These are phyloP conservation scores for Zygosaccharomyces pseudobailii DNA, from an alignment of 1,139 yeast species.

Conservation along the genomic window DNA sequence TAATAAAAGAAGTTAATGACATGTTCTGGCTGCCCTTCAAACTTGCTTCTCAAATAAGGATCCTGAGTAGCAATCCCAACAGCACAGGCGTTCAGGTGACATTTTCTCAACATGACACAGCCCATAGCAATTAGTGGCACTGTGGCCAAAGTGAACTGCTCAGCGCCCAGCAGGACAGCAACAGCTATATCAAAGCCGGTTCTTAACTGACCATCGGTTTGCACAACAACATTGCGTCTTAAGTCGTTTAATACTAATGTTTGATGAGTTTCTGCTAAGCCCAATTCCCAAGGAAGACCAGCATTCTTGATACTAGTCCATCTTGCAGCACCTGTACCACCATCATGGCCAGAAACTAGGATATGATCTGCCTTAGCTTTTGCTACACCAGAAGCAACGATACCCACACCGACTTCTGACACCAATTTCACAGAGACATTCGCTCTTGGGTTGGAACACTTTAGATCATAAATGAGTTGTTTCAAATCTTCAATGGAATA, in stretches of 20 bases:
- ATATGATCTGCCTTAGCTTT: conserved; percentile 98
- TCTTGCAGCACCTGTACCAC: conserved; percentile 99
- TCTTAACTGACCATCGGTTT: conserved; percentile 95
- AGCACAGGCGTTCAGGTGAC: conserved; percentile 92
- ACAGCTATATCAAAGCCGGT: conserved; percentile 92
- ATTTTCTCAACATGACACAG: conserved; percentile 91
- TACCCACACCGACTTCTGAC: conserved; percentile 98
- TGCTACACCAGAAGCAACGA: conserved; percentile 98
- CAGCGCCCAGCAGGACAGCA: conserved; percentile 95
- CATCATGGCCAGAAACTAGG: conserved; percentile 94
- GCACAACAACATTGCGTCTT: conserved; percentile 91
- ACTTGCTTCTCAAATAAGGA: conserved; percentile 86
- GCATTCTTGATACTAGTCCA: conserved; percentile 97
- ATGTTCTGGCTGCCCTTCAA: conserved; percentile 96
- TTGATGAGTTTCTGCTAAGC: conserved; percentile 97
- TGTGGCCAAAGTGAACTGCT: conserved; percentile 97
- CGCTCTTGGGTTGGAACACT: conserved; percentile 95
- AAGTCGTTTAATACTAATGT: conserved; percentile 92
- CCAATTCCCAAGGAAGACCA: conserved; percentile 98
- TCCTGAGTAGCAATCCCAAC: conserved; percentile 99
- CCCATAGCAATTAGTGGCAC: conserved; percentile 97
- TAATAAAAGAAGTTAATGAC: conserved; percentile 96
- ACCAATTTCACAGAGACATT: conserved; percentile 95
- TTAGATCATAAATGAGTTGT: conserved; percentile 92
- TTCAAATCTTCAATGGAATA: conserved; percentile 97